Conservation (phyloP, 2,329 filamentous ascomycete species). For the Xylaria multiplex region DNA sequence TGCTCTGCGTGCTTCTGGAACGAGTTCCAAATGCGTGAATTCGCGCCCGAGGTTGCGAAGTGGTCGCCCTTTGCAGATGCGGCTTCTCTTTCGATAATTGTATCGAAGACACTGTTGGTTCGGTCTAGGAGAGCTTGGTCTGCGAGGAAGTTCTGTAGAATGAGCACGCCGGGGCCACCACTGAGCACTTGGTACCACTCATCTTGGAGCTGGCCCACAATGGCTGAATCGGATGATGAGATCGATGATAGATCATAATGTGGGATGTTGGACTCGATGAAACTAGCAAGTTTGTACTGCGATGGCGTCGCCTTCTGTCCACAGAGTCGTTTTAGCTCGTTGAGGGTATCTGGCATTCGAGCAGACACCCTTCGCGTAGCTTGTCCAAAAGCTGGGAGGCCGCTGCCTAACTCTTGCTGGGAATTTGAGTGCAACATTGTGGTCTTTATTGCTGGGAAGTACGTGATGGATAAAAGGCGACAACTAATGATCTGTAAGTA, state of each 20-base stretch:
- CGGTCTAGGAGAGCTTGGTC: constrained; percentile 54
- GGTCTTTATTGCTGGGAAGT: background rate
- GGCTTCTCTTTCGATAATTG: constrained; percentile 57
- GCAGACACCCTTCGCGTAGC: constrained; percentile 18
- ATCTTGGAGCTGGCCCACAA: constrained; percentile 59
- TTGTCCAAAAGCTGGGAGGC: background rate
- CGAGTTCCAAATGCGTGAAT: constrained; percentile 73
- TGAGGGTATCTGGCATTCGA: constrained; percentile 32
- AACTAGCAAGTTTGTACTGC: constrained; percentile 31
- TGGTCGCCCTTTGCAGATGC: constrained; percentile 64
- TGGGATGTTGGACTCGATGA: constrained; percentile 33
- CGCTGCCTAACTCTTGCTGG: background rate
- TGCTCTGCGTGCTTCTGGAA: constrained; percentile 68
- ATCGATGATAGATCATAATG: constrained; percentile 44
- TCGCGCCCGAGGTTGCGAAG: constrained; percentile 65
- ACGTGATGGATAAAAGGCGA: background rate
- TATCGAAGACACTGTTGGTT: constrained; percentile 59
- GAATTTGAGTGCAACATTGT: background rate
- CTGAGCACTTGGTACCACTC: constrained; percentile 69
- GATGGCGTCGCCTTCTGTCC: constrained; percentile 12
- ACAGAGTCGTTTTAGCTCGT: constrained; percentile 30
- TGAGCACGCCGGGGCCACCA: constrained; percentile 67
- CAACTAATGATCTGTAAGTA: no score
- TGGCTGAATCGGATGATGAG: constrained; percentile 38
- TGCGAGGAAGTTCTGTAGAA: constrained; percentile 64